Conservation (phyloP, 1,284 basidiomycete species). For the Cutaneotrichosporon sp. region DNA sequence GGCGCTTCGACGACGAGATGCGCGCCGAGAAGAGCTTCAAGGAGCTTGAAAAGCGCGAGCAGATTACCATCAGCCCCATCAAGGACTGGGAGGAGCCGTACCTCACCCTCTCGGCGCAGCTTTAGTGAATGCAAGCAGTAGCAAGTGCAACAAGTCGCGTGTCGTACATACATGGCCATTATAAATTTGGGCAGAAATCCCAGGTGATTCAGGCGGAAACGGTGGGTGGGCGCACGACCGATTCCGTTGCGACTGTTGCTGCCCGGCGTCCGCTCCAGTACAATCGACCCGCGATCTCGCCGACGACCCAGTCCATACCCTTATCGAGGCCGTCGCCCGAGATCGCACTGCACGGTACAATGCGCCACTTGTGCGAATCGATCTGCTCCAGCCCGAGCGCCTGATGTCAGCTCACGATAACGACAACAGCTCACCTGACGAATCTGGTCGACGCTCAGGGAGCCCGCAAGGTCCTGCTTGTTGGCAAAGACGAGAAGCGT, state of each 20-base stretch:
- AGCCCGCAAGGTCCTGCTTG: conserved; percentile 92
- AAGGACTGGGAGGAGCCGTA: conserved; percentile 19
- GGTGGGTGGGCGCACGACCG: neutral
- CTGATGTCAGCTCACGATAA: conserved; percentile 54
- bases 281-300: conserved; percentile 74
- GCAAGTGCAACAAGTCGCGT: neutral
- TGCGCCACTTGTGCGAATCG: conserved; percentile 83
- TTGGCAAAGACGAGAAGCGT: conserved; percentile 97
- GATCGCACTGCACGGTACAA: conserved; percentile 87
- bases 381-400: conserved; percentile 72
- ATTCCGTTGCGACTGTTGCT: neutral
- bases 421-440: conserved; percentile 63
- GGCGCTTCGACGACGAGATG: conserved; percentile 14
- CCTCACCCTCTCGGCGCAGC: conserved; percentile 8
- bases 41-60: conserved; percentile 5
- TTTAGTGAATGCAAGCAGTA: conserved; percentile 4
- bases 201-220: neutral
- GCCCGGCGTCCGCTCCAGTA: conserved; percentile 44
- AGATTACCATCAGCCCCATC: conserved; percentile 6
- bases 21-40: conserved; percentile 13
- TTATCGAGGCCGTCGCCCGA: conserved; percentile 79
- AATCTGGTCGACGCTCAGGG: conserved; percentile 79
- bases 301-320: conserved; percentile 92
- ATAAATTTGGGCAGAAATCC: neutral
- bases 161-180: neutral